Evolutionary conservation across 345 rosid species (phyloP).

Genomic region (Salix koriyanagi): DNA sequence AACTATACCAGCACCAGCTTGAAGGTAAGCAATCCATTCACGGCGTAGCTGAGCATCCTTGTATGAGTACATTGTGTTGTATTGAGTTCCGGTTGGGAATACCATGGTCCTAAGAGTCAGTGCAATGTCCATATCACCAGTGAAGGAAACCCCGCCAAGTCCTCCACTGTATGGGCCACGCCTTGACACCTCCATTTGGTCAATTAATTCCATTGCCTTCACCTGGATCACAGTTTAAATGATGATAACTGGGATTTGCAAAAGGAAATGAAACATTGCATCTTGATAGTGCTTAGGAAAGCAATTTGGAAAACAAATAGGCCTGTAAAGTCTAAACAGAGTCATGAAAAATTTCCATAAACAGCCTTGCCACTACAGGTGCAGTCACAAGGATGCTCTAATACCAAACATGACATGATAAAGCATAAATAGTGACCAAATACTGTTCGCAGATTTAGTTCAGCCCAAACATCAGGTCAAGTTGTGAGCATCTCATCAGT

Average conservation of each 20-base stretch:
- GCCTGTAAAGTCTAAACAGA: background rate
- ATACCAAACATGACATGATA: background rate
- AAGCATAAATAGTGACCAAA: background rate
- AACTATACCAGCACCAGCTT: constrained; percentile 82
- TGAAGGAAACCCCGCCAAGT: constrained; percentile 68
- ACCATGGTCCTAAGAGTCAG: constrained; percentile 76
- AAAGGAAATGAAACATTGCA: background rate
- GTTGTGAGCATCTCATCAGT: background rate
- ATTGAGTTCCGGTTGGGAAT: constrained; percentile 57
- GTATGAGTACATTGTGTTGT: constrained; percentile 73
- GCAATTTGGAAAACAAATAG: background rate
- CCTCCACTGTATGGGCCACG: constrained; percentile 98
- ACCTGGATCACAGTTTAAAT: constrained; percentile 29
- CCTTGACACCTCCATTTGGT: constrained; percentile 58
- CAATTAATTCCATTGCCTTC: constrained; percentile 86
- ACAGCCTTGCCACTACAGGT: background rate
- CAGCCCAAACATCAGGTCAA: background rate
- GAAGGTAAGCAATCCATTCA: constrained; percentile 82
- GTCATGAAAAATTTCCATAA: background rate
- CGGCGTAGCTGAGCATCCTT: constrained; percentile 39
- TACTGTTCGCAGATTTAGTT: background rate
- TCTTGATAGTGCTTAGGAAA: background rate
- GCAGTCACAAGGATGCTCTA: background rate
- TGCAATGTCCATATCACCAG: constrained; percentile 84
- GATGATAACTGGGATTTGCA: background rate